phyloP scores from a whole-genome alignment of 2,329 filamentous ascomycete species.

The Ophiostoma sp. region DNA sequence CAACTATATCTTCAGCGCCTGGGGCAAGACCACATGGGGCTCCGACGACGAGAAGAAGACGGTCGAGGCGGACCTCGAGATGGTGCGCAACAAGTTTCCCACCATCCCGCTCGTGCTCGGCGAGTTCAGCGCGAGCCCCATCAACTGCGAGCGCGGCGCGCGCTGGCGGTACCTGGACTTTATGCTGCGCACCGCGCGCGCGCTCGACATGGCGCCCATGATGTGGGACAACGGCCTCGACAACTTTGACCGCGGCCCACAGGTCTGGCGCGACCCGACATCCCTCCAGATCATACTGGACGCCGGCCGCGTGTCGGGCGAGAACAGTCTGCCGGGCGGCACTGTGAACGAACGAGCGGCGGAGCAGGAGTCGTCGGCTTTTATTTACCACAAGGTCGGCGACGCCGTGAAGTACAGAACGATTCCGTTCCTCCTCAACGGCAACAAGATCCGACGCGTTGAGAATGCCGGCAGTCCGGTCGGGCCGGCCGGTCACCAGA shows the following conservation, averaged over 20 bases:
- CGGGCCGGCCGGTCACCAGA: constrained; percentile 40
- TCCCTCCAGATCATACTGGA: constrained; percentile 42
- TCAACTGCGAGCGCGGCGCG: constrained; percentile 48
- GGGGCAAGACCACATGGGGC: constrained; percentile 57
- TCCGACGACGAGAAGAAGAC: constrained; percentile 47
- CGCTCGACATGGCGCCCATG: constrained; percentile 46
- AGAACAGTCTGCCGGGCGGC: constrained; percentile 47
- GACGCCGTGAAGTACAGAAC: constrained; percentile 38
- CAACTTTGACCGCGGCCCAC: constrained; percentile 46
- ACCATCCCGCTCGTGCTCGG: constrained; percentile 52
- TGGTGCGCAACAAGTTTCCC: constrained; percentile 50
- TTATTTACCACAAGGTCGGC: constrained; percentile 49
- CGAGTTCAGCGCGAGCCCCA: constrained; percentile 50
- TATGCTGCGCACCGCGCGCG: constrained; percentile 43
- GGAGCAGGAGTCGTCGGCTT: constrained; percentile 47
- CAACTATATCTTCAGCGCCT: constrained; percentile 44
- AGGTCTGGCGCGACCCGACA: constrained; percentile 47
- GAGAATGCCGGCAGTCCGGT: constrained; percentile 23
- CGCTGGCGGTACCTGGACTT: constrained; percentile 55
- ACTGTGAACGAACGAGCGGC: constrained; percentile 44
- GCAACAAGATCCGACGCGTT: constrained; percentile 45
- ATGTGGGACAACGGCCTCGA: constrained; percentile 58
- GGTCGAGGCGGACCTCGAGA: constrained; percentile 45
- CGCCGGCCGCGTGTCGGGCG: constrained; percentile 34
- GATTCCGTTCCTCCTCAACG: constrained; percentile 49